Evolutionary conservation across 2,329 filamentous ascomycete genomes (phyloP).

Genomic region (Neopestalotiopsis sp.): DNA sequence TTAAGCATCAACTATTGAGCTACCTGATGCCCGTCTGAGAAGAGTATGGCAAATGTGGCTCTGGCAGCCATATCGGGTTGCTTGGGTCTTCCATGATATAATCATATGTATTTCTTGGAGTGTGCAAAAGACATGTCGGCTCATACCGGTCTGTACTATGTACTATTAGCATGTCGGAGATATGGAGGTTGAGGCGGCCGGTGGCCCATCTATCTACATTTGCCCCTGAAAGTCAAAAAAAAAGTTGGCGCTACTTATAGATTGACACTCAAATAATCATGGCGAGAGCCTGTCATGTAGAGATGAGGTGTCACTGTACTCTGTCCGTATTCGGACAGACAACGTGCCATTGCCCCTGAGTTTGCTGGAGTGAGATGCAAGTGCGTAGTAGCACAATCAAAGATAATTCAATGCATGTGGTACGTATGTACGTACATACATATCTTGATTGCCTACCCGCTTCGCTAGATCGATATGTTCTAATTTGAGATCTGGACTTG

Average conservation of each 20-base stretch:
- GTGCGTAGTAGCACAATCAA: background rate
- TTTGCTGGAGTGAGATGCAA: background rate
- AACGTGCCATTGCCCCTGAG: slow-evolving; percentile 1
- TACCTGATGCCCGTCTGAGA: too few relatives aligned
- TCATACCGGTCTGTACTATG: background rate
- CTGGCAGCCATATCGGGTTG: too few relatives aligned
- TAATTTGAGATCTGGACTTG: background rate
- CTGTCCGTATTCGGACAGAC: background rate
- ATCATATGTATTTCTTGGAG: too few relatives aligned
- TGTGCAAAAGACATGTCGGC: too few relatives aligned
- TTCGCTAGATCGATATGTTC: background rate
- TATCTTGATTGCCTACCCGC: background rate
- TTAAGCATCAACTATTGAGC: too few relatives aligned
- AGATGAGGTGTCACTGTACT: background rate
- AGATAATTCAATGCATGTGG: background rate
- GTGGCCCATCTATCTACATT: background rate
- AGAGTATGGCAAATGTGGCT: too few relatives aligned
- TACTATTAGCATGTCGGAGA: background rate
- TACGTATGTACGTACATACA: background rate
- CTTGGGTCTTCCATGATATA: too few relatives aligned
- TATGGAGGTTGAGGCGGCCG: background rate
- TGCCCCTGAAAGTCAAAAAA: background rate
- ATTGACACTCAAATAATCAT: background rate
- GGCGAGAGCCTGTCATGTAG: background rate
- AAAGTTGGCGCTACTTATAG: background rate